Evolutionary conservation across 2,329 filamentous ascomycete genomes (phyloP).

Genomic region (Colletotrichum destructivum): DNA sequence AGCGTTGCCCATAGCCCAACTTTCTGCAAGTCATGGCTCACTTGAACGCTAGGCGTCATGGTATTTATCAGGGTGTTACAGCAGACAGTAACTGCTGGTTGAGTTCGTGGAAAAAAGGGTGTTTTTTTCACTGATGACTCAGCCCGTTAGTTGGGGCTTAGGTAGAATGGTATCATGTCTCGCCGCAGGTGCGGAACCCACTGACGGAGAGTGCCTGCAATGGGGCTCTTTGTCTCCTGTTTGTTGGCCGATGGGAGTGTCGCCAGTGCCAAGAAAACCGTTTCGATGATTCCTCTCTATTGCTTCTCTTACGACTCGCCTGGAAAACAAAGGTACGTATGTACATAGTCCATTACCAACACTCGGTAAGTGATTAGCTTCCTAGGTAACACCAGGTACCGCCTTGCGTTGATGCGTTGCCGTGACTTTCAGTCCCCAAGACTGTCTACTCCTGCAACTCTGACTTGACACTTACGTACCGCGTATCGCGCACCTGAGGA

Average conservation of each 20-base stretch:
- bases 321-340: constrained; percentile 1
- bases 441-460: not conserved
- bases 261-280: constrained; percentile 15
- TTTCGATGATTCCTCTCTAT: constrained; percentile 2
- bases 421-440: not conserved
- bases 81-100: no score
- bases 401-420: not conserved
- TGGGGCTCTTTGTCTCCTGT: constrained; percentile 7
- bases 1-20: no score
- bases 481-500: constrained; percentile 4
- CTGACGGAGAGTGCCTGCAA: not conserved
- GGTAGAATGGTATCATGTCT: not conserved
- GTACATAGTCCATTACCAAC: not conserved
- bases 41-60: no score
- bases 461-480: constrained; percentile 2
- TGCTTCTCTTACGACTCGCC: not conserved
- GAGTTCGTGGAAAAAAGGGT: no score
- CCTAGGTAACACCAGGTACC: not conserved
- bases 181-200: constrained; percentile 26
- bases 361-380: no score
- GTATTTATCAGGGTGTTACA: no score
- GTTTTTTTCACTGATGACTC: no score
- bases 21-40: no score
- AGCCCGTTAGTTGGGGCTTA: no score
- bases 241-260: constrained; percentile 1